Conservation (phyloP, 2,329 filamentous ascomycete species). For the Curvularia spicifera region DNA sequence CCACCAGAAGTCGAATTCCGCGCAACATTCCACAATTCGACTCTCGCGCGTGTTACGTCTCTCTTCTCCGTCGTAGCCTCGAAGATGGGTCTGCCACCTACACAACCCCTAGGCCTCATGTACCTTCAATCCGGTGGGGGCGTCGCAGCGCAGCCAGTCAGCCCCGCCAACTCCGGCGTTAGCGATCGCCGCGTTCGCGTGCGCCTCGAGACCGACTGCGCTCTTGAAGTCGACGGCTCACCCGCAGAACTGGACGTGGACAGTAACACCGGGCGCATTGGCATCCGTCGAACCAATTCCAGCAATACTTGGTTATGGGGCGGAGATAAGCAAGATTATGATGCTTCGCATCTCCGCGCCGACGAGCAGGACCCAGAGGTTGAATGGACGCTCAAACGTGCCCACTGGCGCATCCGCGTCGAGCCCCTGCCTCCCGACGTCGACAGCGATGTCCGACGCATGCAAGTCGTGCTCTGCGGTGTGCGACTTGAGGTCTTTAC, state of each 20-base stretch:
- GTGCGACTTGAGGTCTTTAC: constrained; percentile 78
- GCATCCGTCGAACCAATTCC: constrained; percentile 19
- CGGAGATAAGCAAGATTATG: not conserved
- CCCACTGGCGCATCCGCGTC: constrained; percentile 60
- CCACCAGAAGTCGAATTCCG: constrained; percentile 55
- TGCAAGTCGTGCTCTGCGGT: constrained; percentile 75
- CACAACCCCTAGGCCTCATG: constrained; percentile 67
- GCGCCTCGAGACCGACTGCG: constrained; percentile 30
- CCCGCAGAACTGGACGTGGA: constrained; percentile 31
- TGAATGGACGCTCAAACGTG: constrained; percentile 48
- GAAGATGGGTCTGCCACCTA: constrained; percentile 72
- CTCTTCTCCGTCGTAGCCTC: constrained; percentile 82
- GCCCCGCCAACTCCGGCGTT: constrained; percentile 72
- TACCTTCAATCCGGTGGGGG: constrained; percentile 68
- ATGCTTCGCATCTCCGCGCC: constrained; percentile 11
- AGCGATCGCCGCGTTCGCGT: constrained; percentile 70
- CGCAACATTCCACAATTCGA: constrained; percentile 75
- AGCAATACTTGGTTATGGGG: not conserved
- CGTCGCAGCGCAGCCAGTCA: constrained; percentile 65
- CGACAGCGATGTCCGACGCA: constrained; percentile 54
- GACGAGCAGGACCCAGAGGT: constrained; percentile 28
- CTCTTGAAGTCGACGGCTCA: constrained; percentile 33
- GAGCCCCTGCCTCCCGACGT: constrained; percentile 54
- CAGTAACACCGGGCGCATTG: constrained; percentile 20
- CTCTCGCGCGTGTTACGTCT: constrained; percentile 71